These are phyloP conservation scores for Lagenidium sp. DNA, from an alignment of 352 stramenopile species.

Conservation along the genomic window DNA sequence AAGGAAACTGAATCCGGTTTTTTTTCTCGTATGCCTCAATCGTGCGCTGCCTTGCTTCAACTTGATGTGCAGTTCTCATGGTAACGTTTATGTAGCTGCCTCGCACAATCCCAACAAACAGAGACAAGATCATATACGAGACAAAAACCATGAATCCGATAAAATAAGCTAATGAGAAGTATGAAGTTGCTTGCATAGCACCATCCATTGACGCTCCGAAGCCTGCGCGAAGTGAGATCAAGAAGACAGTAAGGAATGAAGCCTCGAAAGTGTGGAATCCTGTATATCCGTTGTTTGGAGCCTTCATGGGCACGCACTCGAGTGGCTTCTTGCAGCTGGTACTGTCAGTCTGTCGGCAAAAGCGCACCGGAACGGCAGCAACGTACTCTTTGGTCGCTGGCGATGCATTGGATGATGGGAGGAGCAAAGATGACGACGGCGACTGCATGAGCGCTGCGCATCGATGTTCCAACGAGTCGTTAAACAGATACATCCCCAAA, in stretches of 20 bases:
- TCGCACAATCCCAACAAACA: slow-evolving; percentile 80
- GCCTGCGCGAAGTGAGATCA: slow-evolving; percentile 68
- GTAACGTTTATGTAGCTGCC: slow-evolving; percentile 67
- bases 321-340: slow-evolving; percentile 19
- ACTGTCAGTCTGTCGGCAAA: slow-evolving; percentile 35
- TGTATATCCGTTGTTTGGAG: slow-evolving; percentile 66
- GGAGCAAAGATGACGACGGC: neutral
- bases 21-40: slow-evolving; percentile 38
- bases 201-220: slow-evolving; percentile 72
- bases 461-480: slow-evolving; percentile 67
- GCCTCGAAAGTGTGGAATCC: slow-evolving; percentile 81
- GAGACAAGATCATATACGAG: slow-evolving; percentile 76
- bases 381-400: slow-evolving; percentile 29
- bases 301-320: slow-evolving; percentile 44
- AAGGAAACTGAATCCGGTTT: slow-evolving; percentile 41
- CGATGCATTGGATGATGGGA: slow-evolving; percentile 2
- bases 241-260: slow-evolving; percentile 72
- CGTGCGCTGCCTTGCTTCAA: slow-evolving; percentile 19
- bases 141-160: slow-evolving; percentile 75
- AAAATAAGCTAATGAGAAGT: slow-evolving; percentile 74
- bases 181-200: slow-evolving; percentile 59
- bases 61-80: too few relatives aligned
- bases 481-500: slow-evolving; percentile 83
- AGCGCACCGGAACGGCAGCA: slow-evolving; percentile 36
- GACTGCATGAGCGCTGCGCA: slow-evolving; percentile 18